Conservation (phyloP, 2,329 filamentous ascomycete genomes). For the Chaetothyriales sp. region DNA sequence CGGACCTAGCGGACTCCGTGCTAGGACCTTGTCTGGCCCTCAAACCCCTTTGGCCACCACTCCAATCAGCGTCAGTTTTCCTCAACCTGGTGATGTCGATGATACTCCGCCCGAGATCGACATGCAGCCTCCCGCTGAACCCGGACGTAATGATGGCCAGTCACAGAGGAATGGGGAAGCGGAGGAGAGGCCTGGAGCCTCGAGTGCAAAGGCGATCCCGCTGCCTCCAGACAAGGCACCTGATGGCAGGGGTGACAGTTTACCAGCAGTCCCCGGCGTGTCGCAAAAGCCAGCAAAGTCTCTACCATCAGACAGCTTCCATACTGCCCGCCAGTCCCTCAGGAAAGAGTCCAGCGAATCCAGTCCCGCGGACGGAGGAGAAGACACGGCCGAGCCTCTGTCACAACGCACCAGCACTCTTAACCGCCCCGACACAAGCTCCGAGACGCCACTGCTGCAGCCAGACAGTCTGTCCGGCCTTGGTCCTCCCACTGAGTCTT, state of each 20-base stretch:
- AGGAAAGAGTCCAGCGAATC: neutral
- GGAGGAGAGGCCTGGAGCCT: neutral
- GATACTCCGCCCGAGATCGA: slow-evolving; percentile 8
- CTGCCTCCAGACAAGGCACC: slow-evolving; percentile 6
- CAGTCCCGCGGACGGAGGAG: neutral
- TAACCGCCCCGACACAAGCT: slow-evolving; percentile 8
- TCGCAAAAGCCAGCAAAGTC: neutral
- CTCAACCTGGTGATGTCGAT: slow-evolving; percentile 23
- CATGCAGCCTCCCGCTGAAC: slow-evolving; percentile 5
- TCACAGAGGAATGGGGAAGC: slow-evolving; percentile 4
- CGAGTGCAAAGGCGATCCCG: slow-evolving; percentile 4
- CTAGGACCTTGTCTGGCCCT: slow-evolving; percentile 22
- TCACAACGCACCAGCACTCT: neutral
- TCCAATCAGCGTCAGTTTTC: slow-evolving; percentile 21
- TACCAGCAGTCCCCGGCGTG: neutral
- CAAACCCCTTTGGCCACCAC: slow-evolving; percentile 20
- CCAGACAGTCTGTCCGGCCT: neutral
- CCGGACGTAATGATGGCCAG: slow-evolving; percentile 9
- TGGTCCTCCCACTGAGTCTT: neutral
- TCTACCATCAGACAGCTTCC: neutral
- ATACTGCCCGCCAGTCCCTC: slow-evolving; percentile 1
- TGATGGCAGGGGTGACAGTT: slow-evolving; percentile 3
- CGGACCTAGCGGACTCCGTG: slow-evolving; percentile 30
- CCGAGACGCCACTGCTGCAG: slow-evolving; percentile 9
- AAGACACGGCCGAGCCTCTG: neutral